Base-by-base conservation (phyloP, 2,329 filamentous ascomycete species). In the Verticillium zaregamsianum region DNA sequence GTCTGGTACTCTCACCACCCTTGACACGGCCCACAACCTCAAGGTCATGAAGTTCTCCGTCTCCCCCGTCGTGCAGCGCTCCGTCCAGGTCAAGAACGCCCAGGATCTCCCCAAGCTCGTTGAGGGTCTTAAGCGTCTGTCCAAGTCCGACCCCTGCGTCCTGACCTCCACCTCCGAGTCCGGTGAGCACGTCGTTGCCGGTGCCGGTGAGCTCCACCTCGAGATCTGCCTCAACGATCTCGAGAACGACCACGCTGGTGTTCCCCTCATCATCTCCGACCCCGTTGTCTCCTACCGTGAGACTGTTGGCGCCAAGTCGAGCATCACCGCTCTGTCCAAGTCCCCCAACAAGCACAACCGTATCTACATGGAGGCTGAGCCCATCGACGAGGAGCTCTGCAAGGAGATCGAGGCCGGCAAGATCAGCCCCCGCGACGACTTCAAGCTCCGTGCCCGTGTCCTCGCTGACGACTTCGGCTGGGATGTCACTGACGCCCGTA, bases 41-140 rank as follows among this genome's bases (percentile, higher is more conserved):
- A 98, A 98, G 90, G 95, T 99, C 84, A 99, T 99, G 95, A 98
- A 97, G 87, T 99, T 99, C 91, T 99, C 95, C 76, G 95, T 99
- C 79, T 98, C 95, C 65, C 95, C 95, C 74, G 95, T 99, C 83
- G 95, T 99, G 70, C 94, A 91, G 84, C 94, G 94, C 72, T 97
- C 95, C 80, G 95, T 99, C 75, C 92, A 97, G 84, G 94, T 97
- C 86, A 98, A 98, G 92, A 99, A 99, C 84, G 95, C 95, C 75
- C 93, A 96, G 85, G 95, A 99, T 87, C 89, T 99, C 68, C 95
- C 95, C 81, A 99, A 99, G 90, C 90, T 99, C 65, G 95, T 99
- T 74, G 95, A 99, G 86, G 95, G 95, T 92, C 93, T 99, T 70
- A 99, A 99, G 92, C 94, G 95, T 90, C 90, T 99, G 71, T 98